These are phyloP conservation scores for Penicillium dipodomyicola DNA, from an alignment of 495 filamentous ascomycete species.

Conservation along the genomic window DNA sequence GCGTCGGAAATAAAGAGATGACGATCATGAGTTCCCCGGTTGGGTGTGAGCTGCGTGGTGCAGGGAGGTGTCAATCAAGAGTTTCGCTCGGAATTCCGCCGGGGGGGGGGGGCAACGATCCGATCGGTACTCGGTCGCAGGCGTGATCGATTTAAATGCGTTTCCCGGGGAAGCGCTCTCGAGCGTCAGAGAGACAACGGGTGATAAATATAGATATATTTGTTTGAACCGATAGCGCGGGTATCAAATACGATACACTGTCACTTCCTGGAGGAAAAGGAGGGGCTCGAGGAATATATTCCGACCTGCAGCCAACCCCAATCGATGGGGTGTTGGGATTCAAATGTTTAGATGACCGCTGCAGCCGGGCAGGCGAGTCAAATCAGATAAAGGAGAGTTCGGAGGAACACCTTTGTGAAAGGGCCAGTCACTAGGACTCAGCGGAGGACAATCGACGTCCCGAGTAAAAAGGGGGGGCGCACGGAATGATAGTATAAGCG, in stretches of 20 bases:
- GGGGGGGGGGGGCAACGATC: background rate
- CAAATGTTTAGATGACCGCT: constrained; percentile 60
- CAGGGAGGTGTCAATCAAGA: constrained; percentile 37
- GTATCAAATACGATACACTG: constrained; percentile 18
- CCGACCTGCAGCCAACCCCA: constrained; percentile 21
- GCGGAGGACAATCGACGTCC: constrained; percentile 3
- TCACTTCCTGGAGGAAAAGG: constrained; percentile 14
- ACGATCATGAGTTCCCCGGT: constrained; percentile 38
- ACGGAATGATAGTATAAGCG: constrained; percentile 18
- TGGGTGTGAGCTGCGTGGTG: constrained; percentile 83
- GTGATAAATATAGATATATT: constrained; percentile 1
- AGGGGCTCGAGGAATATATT: constrained; percentile 10
- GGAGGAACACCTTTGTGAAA: constrained; percentile 18
- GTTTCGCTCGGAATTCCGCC: constrained; percentile 1
- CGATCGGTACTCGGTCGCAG: background rate
- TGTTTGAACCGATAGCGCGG: constrained; percentile 2
- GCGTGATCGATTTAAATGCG: background rate
- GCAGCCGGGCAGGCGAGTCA: constrained; percentile 39
- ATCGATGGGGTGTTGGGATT: constrained; percentile 49
- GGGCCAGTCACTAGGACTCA: constrained; percentile 25
- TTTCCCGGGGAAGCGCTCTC: background rate
- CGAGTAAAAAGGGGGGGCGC: constrained; percentile 16
- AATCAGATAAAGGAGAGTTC: constrained; percentile 22
- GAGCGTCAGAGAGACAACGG: background rate
- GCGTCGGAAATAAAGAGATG: constrained; percentile 29